These are phyloP conservation scores for Xylaria sp. DNA, from an alignment of 2,329 filamentous ascomycete genomes.

Conservation along the genomic window DNA sequence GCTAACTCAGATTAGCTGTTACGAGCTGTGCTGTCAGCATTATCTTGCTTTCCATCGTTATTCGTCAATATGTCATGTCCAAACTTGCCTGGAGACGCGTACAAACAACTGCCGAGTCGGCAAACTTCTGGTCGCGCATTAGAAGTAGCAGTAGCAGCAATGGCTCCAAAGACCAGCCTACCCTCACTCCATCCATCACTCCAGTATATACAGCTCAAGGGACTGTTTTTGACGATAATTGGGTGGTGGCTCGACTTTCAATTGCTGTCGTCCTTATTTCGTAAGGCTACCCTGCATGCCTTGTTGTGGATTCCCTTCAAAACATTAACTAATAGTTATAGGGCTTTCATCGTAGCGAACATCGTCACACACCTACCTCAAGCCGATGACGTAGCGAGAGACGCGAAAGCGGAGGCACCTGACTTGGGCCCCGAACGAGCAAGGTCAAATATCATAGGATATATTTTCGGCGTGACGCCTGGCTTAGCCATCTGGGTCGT, in stretches of 20 bases:
- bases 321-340: constrained; percentile 20
- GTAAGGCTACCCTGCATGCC: constrained; percentile 22
- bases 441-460: constrained; percentile 41
- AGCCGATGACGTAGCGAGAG: constrained; percentile 34
- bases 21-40: constrained; percentile 36
- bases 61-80: constrained; percentile 35
- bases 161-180: constrained; percentile 18
- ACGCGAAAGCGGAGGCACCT: constrained; percentile 37
- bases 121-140: constrained; percentile 30
- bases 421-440: constrained; percentile 39
- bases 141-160: constrained; percentile 14
- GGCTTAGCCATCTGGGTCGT: constrained; percentile 42
- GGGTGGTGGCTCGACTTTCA: constrained; percentile 39
- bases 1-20: constrained; percentile 34
- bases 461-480: constrained; percentile 43
- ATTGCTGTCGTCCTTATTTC: constrained; percentile 40
- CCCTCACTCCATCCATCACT: constrained; percentile 14
- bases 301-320: not conserved
- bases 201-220: constrained; percentile 23
- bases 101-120: constrained; percentile 3
- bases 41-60: constrained; percentile 33
- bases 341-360: constrained; percentile 40
- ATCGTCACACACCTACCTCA: constrained; percentile 40
- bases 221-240: constrained; percentile 40
- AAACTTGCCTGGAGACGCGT: constrained; percentile 37